Conservation (phyloP, 306 rosid species). For the Echinosophora koreensis region DNA sequence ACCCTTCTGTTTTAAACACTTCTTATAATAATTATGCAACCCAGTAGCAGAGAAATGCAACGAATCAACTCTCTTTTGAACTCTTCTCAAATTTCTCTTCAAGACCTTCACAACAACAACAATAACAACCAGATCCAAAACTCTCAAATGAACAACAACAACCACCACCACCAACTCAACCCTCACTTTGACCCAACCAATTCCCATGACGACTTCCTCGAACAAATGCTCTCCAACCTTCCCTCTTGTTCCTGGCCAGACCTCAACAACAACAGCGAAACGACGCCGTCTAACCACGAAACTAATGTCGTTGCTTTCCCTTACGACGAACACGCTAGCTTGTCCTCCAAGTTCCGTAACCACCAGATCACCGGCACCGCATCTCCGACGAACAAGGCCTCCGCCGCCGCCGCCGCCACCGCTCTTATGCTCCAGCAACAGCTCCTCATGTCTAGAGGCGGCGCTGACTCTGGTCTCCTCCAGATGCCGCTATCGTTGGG, state of each 20-base stretch:
- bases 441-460: slow-evolving; percentile 64
- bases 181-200: slow-evolving; percentile 57
- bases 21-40: slow-evolving; percentile 54
- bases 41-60: slow-evolving; percentile 77
- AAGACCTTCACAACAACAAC: slow-evolving; percentile 58
- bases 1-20: not conserved
- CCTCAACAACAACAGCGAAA: slow-evolving; percentile 39
- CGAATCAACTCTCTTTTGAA: slow-evolving; percentile 62
- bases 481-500: slow-evolving; percentile 61
- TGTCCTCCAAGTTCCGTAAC: slow-evolving; percentile 76
- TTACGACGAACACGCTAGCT: slow-evolving; percentile 63
- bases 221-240: slow-evolving; percentile 81
- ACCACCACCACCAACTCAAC: slow-evolving; percentile 37
- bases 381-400: slow-evolving; percentile 43
- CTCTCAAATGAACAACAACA: slow-evolving; percentile 49
- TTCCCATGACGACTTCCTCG: slow-evolving; percentile 85
- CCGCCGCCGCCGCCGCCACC: slow-evolving; percentile 53
- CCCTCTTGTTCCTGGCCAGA: slow-evolving; percentile 63
- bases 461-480: slow-evolving; percentile 45
- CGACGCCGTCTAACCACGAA: slow-evolving; percentile 44
- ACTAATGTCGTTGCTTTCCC: slow-evolving; percentile 60
- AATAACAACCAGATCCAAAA: slow-evolving; percentile 47
- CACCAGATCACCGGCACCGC: slow-evolving; percentile 66
- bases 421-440: slow-evolving; percentile 82
- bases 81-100: slow-evolving; percentile 67